phyloP scores from a whole-genome alignment of 1,284 basidiomycete species.

The Rugosomyces carneus region DNA sequence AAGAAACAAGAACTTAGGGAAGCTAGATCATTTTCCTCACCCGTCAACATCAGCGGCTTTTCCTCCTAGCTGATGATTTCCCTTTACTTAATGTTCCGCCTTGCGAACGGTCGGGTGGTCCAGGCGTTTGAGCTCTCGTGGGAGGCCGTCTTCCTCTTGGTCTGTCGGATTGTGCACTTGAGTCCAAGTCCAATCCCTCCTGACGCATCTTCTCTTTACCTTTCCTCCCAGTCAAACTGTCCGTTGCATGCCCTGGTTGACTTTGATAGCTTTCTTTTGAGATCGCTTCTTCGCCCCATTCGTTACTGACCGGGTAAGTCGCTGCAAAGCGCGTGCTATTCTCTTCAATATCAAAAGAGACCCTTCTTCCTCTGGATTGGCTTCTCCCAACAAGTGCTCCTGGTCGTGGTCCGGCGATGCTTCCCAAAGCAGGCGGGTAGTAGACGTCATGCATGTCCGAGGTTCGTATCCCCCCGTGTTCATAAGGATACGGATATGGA shows the following conservation, averaged over 20 bases:
- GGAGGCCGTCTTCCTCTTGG: conserved; percentile 1
- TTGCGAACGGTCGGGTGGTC: conserved; percentile 1
- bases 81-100: neutral
- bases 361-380: conserved; percentile 31
- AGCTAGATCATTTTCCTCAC: neutral
- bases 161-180: neutral
- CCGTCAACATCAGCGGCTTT: neutral
- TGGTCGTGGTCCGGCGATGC: conserved; percentile 17
- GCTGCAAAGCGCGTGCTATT: conserved; percentile 11
- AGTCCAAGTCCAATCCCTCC: neutral
- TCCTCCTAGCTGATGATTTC: neutral
- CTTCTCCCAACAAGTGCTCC: conserved; percentile 31
- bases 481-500: conserved; percentile 32
- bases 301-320: neutral
- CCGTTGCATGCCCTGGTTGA: neutral
- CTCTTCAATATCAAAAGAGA: conserved; percentile 29
- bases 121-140: conserved; percentile 1
- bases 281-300: neutral
- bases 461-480: conserved; percentile 39
- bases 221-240: neutral
- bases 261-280: neutral
- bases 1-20: neutral
- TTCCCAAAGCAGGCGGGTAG: conserved; percentile 20
- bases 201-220: conserved; percentile 2
- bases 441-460: conserved; percentile 38